Percentiles rank a stretch among this genome's conserved stretches.
Evolutionary conservation across 2,329 filamentous ascomycete genomes (phyloP).

Genomic region (Pyrenophora teres): DNA sequence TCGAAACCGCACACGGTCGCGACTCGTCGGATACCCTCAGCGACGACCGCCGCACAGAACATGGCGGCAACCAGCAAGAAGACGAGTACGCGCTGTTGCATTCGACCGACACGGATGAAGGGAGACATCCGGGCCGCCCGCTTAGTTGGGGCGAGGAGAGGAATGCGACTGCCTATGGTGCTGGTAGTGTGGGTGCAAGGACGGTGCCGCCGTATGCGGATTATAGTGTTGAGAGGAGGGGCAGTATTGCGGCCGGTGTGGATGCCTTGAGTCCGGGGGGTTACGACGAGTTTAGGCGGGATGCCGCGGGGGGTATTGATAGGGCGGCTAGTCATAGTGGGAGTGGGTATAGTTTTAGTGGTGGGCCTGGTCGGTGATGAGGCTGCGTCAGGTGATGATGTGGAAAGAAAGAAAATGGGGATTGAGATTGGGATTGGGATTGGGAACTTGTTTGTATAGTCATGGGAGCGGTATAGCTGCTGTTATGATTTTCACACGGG

Average conservation of each 20-base stretch:
- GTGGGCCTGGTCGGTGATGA: conserved; percentile 5
- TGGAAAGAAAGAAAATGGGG: too few relatives aligned
- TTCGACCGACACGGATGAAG: conserved; percentile 46
- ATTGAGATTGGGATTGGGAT: too few relatives aligned
- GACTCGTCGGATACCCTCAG: conserved; percentile 48
- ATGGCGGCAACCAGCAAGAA: conserved; percentile 54
- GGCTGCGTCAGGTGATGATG: too few relatives aligned
- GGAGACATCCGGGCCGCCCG: conserved; percentile 46
- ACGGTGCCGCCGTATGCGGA: conserved; percentile 45
- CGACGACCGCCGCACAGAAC: conserved; percentile 42
- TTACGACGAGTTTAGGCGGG: conserved; percentile 43
- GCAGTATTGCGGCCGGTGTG: conserved; percentile 17
- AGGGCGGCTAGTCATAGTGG: conserved; percentile 23
- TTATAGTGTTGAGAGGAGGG: conserved; percentile 24
- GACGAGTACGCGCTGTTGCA: conserved; percentile 58
- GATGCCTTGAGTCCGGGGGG: conserved; percentile 43
- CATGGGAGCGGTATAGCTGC: too few relatives aligned
- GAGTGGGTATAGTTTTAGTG: conserved; percentile 28
- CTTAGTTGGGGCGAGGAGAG: conserved; percentile 47
- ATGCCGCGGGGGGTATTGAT: conserved; percentile 18
- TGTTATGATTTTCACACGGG: too few relatives aligned
- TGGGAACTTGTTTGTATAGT: too few relatives aligned
- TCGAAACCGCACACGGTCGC: conserved; percentile 45
- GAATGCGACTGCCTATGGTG: conserved; percentile 19
- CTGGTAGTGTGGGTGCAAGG: conserved; percentile 22